These are phyloP conservation scores for Mangifera indica DNA, from an alignment of 345 rosid genomes.

Conservation along the genomic window DNA sequence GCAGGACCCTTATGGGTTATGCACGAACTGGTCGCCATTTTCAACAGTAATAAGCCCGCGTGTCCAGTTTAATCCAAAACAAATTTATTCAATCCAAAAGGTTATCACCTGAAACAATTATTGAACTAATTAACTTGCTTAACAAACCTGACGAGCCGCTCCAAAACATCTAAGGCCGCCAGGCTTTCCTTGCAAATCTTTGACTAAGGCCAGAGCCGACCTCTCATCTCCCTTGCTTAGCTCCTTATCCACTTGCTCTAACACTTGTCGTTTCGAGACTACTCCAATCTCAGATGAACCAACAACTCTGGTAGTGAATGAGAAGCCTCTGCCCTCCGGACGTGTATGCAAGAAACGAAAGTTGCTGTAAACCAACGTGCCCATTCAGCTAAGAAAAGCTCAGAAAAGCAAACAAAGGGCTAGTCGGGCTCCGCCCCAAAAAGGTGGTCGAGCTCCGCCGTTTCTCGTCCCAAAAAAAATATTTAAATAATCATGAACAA, in stretches of 20 bases:
- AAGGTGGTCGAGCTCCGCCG: no score
- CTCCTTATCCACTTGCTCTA: constrained; percentile 66
- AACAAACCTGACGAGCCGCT: constrained; percentile 66
- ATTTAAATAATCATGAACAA: not conserved
- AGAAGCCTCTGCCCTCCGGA: constrained; percentile 13
- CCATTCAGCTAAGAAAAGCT: constrained; percentile 31
- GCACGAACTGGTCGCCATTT: no score
- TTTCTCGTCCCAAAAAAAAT: not conserved
- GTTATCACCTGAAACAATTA: not conserved
- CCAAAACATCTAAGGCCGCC: constrained; percentile 81
- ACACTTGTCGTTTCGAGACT: constrained; percentile 40
- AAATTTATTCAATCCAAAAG: no score
- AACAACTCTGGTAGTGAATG: constrained; percentile 20
- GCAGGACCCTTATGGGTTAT: no score
- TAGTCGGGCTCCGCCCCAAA: no score
- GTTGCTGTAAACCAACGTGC: constrained; percentile 30
- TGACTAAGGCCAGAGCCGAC: constrained; percentile 68
- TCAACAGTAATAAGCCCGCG: no score
- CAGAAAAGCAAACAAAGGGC: no score
- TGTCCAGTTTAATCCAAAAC: not conserved
- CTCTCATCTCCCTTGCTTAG: constrained; percentile 75
- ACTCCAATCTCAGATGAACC: constrained; percentile 46
- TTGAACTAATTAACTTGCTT: no score
- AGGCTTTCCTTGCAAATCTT: constrained; percentile 70
- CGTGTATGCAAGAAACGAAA: constrained; percentile 26